Conservation (phyloP, 1,284 basidiomycete species). For the Gastroboletus turbinatus region DNA sequence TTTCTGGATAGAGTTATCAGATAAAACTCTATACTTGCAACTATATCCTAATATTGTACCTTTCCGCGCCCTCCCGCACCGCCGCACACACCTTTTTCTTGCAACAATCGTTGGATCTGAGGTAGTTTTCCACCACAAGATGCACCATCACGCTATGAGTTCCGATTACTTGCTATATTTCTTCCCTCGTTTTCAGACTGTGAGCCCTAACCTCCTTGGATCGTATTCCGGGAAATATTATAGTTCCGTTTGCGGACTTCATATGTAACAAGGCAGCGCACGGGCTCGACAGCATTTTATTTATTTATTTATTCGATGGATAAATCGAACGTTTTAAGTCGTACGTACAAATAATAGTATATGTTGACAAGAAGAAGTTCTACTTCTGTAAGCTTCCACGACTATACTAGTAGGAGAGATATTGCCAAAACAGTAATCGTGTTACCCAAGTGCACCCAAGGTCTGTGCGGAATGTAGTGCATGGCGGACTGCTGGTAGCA, state of each 20-base stretch:
- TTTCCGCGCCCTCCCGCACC: background rate
- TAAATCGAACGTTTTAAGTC: slow-evolving; percentile 5
- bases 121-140: background rate
- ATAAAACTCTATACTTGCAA: slow-evolving; percentile 4
- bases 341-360: slow-evolving; percentile 10
- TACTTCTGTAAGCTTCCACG: slow-evolving; percentile 7
- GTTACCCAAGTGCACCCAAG: background rate
- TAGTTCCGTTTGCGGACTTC: background rate
- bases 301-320: slow-evolving; percentile 10
- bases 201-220: background rate
- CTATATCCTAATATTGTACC: background rate
- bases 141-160: background rate
- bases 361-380: background rate
- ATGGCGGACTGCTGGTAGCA: background rate
- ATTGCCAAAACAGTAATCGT: slow-evolving; percentile 5
- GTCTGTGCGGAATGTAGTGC: background rate
- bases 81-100: background rate
- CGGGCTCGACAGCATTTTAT: background rate
- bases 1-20: slow-evolving; percentile 8
- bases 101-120: background rate
- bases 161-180: background rate
- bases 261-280: background rate
- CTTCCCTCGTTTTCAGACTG: too few relatives aligned
- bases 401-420: background rate
- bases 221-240: background rate